Conservation (phyloP, 352 stramenopile genomes). For the Pythium coloratum region DNA sequence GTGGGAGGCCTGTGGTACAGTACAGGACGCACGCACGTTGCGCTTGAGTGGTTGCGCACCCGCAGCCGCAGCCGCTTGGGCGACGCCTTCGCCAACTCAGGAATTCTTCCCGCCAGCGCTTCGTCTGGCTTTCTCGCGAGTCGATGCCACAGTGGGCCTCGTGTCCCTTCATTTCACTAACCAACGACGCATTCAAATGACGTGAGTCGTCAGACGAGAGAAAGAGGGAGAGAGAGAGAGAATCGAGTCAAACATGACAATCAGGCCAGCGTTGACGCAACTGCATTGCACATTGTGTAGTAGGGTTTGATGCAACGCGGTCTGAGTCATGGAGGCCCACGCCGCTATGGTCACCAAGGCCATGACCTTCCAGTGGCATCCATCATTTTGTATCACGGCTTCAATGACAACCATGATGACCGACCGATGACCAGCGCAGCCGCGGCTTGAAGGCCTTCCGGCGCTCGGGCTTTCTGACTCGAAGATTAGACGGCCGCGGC, state of each 20-base stretch:
- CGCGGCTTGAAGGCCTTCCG: neutral
- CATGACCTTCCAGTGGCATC: neutral
- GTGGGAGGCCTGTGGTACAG: neutral
- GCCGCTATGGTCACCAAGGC: too few relatives aligned
- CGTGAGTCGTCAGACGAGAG: neutral
- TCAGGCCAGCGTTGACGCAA: neutral
- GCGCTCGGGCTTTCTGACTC: neutral
- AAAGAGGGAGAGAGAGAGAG: too few relatives aligned
- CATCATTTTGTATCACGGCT: neutral
- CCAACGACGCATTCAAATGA: neutral
- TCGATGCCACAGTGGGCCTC: neutral
- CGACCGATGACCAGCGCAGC: too few relatives aligned
- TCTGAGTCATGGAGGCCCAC: neutral
- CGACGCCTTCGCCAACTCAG: neutral
- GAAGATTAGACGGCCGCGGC: neutral
- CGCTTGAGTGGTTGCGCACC: neutral
- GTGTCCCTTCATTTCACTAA: neutral
- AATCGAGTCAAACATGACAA: too few relatives aligned
- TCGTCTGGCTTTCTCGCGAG: neutral
- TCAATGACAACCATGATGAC: neutral
- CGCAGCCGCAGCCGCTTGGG: neutral
- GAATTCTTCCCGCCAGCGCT: neutral
- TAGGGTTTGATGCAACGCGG: neutral
- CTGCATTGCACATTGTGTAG: neutral
- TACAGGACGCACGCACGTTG: neutral